These are phyloP conservation scores for Gossypium australe DNA, from an alignment of 345 rosid genomes.

Conservation along the genomic window DNA sequence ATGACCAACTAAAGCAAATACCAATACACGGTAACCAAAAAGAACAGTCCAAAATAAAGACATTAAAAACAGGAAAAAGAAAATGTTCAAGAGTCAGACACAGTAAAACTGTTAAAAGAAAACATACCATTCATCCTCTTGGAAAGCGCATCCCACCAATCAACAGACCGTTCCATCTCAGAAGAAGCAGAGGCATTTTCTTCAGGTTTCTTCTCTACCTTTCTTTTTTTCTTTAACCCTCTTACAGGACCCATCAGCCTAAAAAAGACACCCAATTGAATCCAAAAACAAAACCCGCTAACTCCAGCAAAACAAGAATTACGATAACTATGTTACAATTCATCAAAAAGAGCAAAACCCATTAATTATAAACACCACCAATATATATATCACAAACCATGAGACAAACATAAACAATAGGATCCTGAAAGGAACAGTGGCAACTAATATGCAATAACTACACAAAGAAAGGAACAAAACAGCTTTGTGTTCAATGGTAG, in stretches of 20 bases:
- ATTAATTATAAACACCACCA: conserved; percentile 14
- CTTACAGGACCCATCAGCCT: conserved; percentile 43
- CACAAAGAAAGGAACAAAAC: not conserved
- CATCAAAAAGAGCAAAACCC: conserved; percentile 25
- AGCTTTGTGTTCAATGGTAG: conserved; percentile 7
- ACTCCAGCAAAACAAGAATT: conserved; percentile 19
- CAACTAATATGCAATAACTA: conserved; percentile 27
- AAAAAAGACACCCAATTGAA: conserved; percentile 24
- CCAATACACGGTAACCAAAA: not conserved
- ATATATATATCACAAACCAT: not conserved
- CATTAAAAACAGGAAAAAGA: not conserved
- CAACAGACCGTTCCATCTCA: conserved; percentile 34
- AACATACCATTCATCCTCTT: conserved; percentile 38
- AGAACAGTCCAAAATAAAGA: not conserved
- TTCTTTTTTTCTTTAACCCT: conserved; percentile 37
- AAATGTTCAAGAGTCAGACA: not conserved
- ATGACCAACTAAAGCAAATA: conserved; percentile 19
- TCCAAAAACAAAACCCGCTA: conserved; percentile 24
- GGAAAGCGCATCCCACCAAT: conserved; percentile 49
- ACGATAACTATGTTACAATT: conserved; percentile 17
- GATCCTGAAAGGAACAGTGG: conserved; percentile 23
- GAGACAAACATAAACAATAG: conserved; percentile 14
- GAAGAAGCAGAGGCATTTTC: conserved; percentile 38
- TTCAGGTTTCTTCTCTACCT: conserved; percentile 30
- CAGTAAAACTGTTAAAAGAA: conserved; percentile 2